Evolutionary conservation across 2,329 filamentous ascomycete species (phyloP), one percentile per base, ranked within the genome.

Genomic region (Xylaria sp.): DNA sequence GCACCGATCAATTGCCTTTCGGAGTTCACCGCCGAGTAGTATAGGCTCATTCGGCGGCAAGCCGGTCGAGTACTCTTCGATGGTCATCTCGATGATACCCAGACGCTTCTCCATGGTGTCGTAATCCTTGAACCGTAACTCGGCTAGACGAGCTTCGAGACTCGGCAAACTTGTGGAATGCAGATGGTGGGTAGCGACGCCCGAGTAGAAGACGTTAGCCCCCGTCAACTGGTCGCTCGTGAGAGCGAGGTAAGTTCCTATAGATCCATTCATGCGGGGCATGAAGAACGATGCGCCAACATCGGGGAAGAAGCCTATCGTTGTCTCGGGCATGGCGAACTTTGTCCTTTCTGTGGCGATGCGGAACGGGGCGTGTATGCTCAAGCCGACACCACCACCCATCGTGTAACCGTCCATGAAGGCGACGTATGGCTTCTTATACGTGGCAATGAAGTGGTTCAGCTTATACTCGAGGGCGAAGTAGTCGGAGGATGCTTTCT

Each of bases 391-490:
- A 66, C 94, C 94, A 58, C 94, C 94, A 58, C 94, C 94, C 94
- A 99, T 99, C 55, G 95, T 99, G 74, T 96, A 90, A 61, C 94
- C 94, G 71, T 99, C 94, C 88, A 99, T 95, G 72, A 97, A 89
- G 37, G 94, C 90, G 55, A 99, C 85, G 71, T 94, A 96, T 0
- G 94, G 94, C 79, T 97, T 99, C 63, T 80, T 73, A 78, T 96
- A 97, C 44, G 92, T 97, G 19, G 94, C 90, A 72, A 99, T 96
- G 68, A 93, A 81, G 76, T 99, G 94, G 74, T 99, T 90, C 64
- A 99, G 86, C 78, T 91, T 88, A 81, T 97, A 99, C 86, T 99
- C 95, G 59, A 94, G 86, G 10, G 79, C 91, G 73, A 99, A 99
- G 80, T 95, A 99, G 55, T 92, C 86, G 52, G 83, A 79, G 34